Evolutionary conservation across 495 filamentous ascomycete genomes (phyloP).

Genomic region (Talaromyces thailandensis): DNA sequence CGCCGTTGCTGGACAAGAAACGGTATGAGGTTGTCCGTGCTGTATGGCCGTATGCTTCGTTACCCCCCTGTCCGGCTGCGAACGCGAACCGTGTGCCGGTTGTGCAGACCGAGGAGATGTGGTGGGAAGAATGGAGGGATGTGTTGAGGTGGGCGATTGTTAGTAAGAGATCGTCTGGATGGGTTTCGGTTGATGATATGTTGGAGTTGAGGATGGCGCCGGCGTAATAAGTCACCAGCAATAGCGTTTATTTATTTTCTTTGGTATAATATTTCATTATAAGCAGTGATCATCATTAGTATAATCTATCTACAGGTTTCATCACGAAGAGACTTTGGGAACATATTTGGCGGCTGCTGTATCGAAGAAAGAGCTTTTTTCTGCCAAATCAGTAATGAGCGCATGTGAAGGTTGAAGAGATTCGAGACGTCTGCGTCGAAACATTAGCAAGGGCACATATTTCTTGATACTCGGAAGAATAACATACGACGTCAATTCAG

Average conservation of each 20-base stretch:
- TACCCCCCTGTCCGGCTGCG: slow-evolving; percentile 6
- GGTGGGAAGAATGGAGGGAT: slow-evolving; percentile 44
- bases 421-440: slow-evolving; percentile 37
- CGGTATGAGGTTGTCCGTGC: slow-evolving; percentile 41
- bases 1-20: slow-evolving; percentile 33
- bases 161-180: slow-evolving; percentile 31
- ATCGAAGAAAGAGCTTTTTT: slow-evolving; percentile 74
- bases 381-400: slow-evolving; percentile 57
- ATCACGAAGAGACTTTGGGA: slow-evolving; percentile 56
- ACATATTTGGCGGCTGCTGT: slow-evolving; percentile 70
- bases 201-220: slow-evolving; percentile 20
- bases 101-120: slow-evolving; percentile 43
- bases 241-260: neutral
- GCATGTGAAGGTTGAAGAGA: slow-evolving; percentile 51
- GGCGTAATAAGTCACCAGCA: neutral
- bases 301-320: neutral
- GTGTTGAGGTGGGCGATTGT: slow-evolving; percentile 32
- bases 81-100: slow-evolving; percentile 15
- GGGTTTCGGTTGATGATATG: slow-evolving; percentile 44
- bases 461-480: too few relatives aligned
- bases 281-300: neutral
- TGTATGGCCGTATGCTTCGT: slow-evolving; percentile 22
- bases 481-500: slow-evolving; percentile 51
- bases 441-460: slow-evolving; percentile 11
- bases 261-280: neutral